Percentiles rank a stretch among this genome's conserved stretches.
These are phyloP conservation scores for Gentiana straminea DNA, from an alignment of 257 asterid species.

Conservation along the genomic window DNA sequence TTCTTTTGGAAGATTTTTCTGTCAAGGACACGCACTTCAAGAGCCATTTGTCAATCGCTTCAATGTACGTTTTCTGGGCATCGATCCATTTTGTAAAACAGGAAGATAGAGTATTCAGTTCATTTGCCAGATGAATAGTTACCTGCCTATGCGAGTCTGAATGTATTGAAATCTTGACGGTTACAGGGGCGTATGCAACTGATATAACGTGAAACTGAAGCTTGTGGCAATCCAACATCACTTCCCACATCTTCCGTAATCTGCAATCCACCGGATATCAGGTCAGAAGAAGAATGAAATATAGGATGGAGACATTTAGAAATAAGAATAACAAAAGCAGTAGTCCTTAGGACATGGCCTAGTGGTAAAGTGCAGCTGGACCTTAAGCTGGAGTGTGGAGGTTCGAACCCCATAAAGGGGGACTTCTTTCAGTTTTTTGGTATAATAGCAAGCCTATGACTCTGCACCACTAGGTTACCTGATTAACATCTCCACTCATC, in stretches of 20 bases:
- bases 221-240: constrained; percentile 72
- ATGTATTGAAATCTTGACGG: constrained; percentile 34
- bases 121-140: constrained; percentile 43
- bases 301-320: too few species aligned
- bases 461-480: too few species aligned
- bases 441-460: too few species aligned
- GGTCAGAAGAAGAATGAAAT: neutral
- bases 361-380: too few species aligned
- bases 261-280: constrained; percentile 24
- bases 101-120: constrained; percentile 41
- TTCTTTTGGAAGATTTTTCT: constrained; percentile 51
- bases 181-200: constrained; percentile 45
- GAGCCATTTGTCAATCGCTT: constrained; percentile 80
- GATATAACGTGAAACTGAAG: constrained; percentile 74
- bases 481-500: too few species aligned
- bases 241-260: constrained; percentile 85
- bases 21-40: constrained; percentile 51
- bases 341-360: too few species aligned
- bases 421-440: too few species aligned
- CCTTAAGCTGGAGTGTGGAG: too few species aligned
- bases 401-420: too few species aligned
- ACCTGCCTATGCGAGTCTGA: constrained; percentile 52
- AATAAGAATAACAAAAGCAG: too few species aligned
- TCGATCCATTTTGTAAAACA: constrained; percentile 71
- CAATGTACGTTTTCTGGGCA: constrained; percentile 67